Base-by-base conservation (phyloP, 2,329 filamentous ascomycete species). In the Fusarium ramigenum region DNA sequence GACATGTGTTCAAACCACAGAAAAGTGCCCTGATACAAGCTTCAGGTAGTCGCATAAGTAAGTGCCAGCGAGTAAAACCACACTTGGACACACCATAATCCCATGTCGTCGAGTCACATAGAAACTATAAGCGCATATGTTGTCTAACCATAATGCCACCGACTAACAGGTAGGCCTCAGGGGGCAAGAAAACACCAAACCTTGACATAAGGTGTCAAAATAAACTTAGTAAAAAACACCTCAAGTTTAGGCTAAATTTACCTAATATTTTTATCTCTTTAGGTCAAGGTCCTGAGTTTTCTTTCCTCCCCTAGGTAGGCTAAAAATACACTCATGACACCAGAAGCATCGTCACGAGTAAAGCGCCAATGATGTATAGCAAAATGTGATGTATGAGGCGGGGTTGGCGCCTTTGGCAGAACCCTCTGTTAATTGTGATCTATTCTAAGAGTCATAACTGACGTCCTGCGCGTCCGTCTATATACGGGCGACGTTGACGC, bases 371-470 rank as follows among this genome's bases (percentile, higher is more conserved):
- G 19, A 21, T 16, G 25, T n/a, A 32, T 30, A 15, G 34, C 37
- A 44, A 34, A 18, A 15, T 40, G 14, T 19, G 28, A 18, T 56
- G 43, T 62, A 43, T 44, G 42, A 57, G 25, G 67, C 18, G 25
- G 34, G 39, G 49, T 49, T 40, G 43, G 50, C 47, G 37, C 64
- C 59, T n/a, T 36, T 32, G 30, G 25, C 54, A 56, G 62, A 62
- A 71, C 64, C 72, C 72, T 34, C 25, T 74, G 53, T 56, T 62
- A 36, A 54, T 44, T 66, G 54, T 25, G 50, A 47, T 62, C 34
- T 71, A 57, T 64, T 70, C 61, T 73, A 69, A 69, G 68, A 60
- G 71, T 68, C 75, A 78, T 79, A 59, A 67, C 66, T 76, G 65
- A 71, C 70, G 58, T 58, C 57, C 19, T 46, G 46, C 46, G 66